Conservation (phyloP, 2,329 filamentous ascomycete genomes). For the Botrytis hyacinthi region DNA sequence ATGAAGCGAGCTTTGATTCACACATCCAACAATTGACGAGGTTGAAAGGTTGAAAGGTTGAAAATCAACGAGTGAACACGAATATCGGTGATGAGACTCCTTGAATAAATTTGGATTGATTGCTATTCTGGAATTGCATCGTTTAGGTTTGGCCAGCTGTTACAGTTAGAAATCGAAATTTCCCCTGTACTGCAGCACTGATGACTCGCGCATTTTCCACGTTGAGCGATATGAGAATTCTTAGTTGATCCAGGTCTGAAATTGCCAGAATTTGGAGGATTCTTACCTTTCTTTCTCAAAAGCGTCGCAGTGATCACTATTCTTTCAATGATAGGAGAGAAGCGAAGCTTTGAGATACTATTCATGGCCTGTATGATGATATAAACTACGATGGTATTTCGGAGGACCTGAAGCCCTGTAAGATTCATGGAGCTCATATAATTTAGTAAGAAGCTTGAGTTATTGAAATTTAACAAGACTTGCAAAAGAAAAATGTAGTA, state of each 20-base stretch:
- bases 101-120: background rate
- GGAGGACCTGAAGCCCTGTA: accelerated
- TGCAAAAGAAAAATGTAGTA: background rate
- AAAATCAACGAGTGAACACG: background rate
- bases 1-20: background rate
- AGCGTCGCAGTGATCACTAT: background rate
- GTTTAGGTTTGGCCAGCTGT: background rate
- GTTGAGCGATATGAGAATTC: background rate
- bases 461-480: background rate
- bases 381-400: background rate
- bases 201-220: background rate
- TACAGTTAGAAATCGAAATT: background rate
- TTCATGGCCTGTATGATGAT: background rate
- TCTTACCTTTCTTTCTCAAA: background rate
- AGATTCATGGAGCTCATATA: background rate
- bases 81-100: background rate
- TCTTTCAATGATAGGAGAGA: background rate
- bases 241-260: background rate
- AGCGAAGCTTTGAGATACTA: background rate
- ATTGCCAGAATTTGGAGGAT: background rate
- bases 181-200: accelerated
- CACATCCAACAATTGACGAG: background rate
- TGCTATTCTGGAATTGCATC: background rate
- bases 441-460: background rate
- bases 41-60: background rate